Evolutionary conservation across 2,329 filamentous ascomycete genomes (phyloP).

Genomic region (Microsporum audouinii): DNA sequence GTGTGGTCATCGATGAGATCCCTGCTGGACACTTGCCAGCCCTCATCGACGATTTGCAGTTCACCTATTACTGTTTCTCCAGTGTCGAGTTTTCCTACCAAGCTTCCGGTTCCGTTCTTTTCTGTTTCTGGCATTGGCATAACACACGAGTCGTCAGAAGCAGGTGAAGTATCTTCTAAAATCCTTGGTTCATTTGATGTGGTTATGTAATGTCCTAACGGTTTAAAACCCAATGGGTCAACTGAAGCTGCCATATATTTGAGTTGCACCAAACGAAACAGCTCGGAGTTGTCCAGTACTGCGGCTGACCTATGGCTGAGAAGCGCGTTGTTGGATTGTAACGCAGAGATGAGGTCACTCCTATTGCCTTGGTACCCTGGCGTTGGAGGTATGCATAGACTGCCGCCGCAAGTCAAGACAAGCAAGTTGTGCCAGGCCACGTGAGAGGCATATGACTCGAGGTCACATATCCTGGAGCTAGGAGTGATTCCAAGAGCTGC

Average conservation of each 20-base stretch:
- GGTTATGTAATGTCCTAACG: no score
- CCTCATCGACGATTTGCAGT: neutral
- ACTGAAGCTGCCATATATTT: conserved; percentile 36
- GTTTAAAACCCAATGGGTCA: conserved; percentile 12
- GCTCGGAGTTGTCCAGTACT: conserved; percentile 32
- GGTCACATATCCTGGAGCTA: conserved; percentile 48
- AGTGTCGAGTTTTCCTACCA: neutral
- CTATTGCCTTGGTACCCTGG: conserved; percentile 41
- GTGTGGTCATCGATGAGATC: neutral
- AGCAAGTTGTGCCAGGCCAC: conserved; percentile 75
- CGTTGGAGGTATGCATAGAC: conserved; percentile 47
- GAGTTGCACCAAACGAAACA: conserved; percentile 29
- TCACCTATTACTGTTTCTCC: neutral
- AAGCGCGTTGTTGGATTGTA: conserved; percentile 44
- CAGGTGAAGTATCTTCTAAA: neutral
- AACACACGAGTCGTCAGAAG: neutral
- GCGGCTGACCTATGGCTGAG: conserved; percentile 49
- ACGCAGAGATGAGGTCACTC: conserved; percentile 38
- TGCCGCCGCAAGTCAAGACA: conserved; percentile 46
- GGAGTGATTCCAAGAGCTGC: conserved; percentile 37
- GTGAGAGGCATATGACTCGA: conserved; percentile 18
- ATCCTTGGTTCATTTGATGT: neutral
- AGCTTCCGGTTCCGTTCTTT: neutral
- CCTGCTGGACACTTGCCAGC: neutral
- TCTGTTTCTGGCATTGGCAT: neutral